A percentile compares a stretch with the other conserved stretches of the same genome.
Conservation (phyloP, 306 rosid genomes). For the Echinosophora koreensis region DNA sequence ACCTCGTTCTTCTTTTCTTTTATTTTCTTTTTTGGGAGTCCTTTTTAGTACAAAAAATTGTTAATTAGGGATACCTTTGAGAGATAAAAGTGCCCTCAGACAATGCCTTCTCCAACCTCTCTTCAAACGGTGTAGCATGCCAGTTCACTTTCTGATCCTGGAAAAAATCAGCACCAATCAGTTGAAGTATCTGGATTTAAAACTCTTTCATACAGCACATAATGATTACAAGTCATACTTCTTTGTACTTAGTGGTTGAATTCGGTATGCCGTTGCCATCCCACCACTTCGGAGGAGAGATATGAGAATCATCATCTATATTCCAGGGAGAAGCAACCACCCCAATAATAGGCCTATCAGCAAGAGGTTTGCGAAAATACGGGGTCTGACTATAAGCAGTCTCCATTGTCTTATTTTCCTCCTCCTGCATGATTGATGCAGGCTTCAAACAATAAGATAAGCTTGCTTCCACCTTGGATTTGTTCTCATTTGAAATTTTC, state of each 20-base stretch:
- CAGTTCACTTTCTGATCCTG: constrained; percentile 97
- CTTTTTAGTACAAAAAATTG: neutral
- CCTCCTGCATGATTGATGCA: constrained; percentile 51
- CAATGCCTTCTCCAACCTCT: constrained; percentile 84
- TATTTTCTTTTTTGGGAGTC: neutral
- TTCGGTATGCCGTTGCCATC: constrained; percentile 94
- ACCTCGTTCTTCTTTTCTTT: neutral
- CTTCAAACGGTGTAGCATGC: constrained; percentile 98
- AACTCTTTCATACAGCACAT: constrained; percentile 15
- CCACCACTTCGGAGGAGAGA: constrained; percentile 78
- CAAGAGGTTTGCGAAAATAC: constrained; percentile 59
- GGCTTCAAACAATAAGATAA: constrained; percentile 76
- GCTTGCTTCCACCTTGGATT: constrained; percentile 66
- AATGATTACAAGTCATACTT: constrained; percentile 54
- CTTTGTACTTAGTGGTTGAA: constrained; percentile 91
- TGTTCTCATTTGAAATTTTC: constrained; percentile 50
- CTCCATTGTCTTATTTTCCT: constrained; percentile 44
- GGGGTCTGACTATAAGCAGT: constrained; percentile 42
- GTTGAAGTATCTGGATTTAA: constrained; percentile 14
- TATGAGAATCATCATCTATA: constrained; percentile 61
- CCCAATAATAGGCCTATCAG: constrained; percentile 79
- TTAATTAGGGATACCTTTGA: constrained; percentile 55
- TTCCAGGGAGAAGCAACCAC: constrained; percentile 81
- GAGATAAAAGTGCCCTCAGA: constrained; percentile 71
- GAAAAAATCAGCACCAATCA: constrained; percentile 32